Percentiles rank a stretch among this genome's conserved stretches.
phyloP scores from a whole-genome alignment of 768 basidiomycete genomes.

The Rubroboletus pulcherrimus region DNA sequence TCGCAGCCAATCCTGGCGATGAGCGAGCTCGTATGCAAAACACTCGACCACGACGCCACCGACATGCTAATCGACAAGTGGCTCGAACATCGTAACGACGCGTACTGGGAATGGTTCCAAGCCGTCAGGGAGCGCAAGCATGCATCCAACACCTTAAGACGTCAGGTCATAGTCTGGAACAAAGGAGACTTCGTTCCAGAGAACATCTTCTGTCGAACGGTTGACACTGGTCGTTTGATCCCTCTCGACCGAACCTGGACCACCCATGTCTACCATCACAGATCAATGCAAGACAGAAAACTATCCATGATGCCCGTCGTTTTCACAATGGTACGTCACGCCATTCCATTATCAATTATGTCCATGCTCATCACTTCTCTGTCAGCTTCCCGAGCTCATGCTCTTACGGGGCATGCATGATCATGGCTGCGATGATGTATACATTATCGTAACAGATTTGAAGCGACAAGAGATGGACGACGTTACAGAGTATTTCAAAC shows the following conservation, averaged over 20 bases:
- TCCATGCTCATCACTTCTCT: constrained; percentile 1
- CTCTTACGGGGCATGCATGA: constrained; percentile 79
- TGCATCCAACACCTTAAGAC: constrained; percentile 46
- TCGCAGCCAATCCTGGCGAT: constrained; percentile 64
- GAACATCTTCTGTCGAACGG: constrained; percentile 75
- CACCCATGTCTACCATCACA: constrained; percentile 76
- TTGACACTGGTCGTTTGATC: constrained; percentile 74
- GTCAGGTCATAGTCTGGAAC: constrained; percentile 46
- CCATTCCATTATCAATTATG: not conserved
- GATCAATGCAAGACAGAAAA: constrained; percentile 69
- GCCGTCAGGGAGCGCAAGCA: constrained; percentile 66
- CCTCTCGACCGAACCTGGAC: constrained; percentile 81
- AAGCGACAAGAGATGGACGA: constrained; percentile 81
- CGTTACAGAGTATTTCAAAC: constrained; percentile 73
- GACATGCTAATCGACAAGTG: constrained; percentile 81
- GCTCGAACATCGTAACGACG: constrained; percentile 75
- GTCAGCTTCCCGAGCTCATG: constrained; percentile 74
- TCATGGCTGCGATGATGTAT: constrained; percentile 72
- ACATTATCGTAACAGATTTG: constrained; percentile 74
- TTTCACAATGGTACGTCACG: constrained; percentile 63
- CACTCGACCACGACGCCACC: constrained; percentile 70
- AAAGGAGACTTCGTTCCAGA: constrained; percentile 78
- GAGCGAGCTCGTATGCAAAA: constrained; percentile 77
- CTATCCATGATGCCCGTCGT: constrained; percentile 77
- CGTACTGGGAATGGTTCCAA: constrained; percentile 75